A percentile compares a stretch with the other conserved stretches of the same genome.
These are phyloP conservation scores for Monosporozyma siamensis DNA, from an alignment of 805 yeast species.

Conservation along the genomic window DNA sequence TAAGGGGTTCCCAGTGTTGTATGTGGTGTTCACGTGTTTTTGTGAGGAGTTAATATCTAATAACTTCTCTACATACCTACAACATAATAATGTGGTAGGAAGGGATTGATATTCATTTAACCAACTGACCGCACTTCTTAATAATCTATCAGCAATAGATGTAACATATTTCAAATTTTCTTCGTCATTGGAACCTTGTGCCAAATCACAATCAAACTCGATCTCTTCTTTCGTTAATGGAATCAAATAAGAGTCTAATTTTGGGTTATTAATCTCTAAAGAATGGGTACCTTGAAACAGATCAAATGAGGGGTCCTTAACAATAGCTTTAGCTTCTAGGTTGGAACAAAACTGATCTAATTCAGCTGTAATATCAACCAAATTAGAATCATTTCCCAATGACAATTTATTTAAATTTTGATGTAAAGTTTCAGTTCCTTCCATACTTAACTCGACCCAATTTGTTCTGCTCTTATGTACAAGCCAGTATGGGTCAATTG, in stretches of 20 bases:
- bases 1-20: slow-evolving; percentile 23
- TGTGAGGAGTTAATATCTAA: slow-evolving; percentile 27
- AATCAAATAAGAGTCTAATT: slow-evolving; percentile 72
- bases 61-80: slow-evolving; percentile 60
- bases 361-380: slow-evolving; percentile 48
- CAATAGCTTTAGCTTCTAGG: slow-evolving; percentile 46
- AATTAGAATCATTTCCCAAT: slow-evolving; percentile 3
- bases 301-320: slow-evolving; percentile 50
- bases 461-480: too few relatives aligned
- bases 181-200: slow-evolving; percentile 17
- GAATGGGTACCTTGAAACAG: slow-evolving; percentile 84
- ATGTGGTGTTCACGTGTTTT: neutral
- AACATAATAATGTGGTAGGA: slow-evolving; percentile 69
- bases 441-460: too few relatives aligned
- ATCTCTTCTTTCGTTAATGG: slow-evolving; percentile 36
- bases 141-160: slow-evolving; percentile 44
- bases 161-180: slow-evolving; percentile 35
- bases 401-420: neutral
- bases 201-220: slow-evolving; percentile 35
- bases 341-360: slow-evolving; percentile 34
- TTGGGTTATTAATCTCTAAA: slow-evolving; percentile 60
- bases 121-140: slow-evolving; percentile 61
- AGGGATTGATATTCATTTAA: slow-evolving; percentile 55
- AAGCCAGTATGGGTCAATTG: too few relatives aligned
- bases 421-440: neutral